Evolutionary conservation across 441 rosid genomes (phyloP).

Genomic region (Gossypium gossypioides): DNA sequence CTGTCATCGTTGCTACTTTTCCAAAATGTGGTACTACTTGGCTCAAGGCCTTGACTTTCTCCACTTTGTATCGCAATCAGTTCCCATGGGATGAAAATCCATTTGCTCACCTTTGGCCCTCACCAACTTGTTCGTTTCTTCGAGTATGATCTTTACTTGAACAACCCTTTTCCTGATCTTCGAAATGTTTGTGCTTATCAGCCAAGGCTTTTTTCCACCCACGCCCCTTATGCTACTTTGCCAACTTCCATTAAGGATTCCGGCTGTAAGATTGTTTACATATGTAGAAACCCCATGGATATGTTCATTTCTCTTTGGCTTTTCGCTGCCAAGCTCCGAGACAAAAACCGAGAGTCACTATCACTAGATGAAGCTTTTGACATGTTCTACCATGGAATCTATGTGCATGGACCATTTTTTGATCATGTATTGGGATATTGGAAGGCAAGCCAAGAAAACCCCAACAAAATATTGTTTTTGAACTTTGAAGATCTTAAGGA

Average conservation of each 20-base stretch:
- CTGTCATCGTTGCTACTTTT: not conserved
- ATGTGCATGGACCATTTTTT: too few species aligned
- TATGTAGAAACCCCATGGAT: slow-evolving; percentile 65
- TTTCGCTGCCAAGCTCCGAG: not conserved
- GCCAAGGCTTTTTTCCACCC: slow-evolving; percentile 11
- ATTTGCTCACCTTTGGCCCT: slow-evolving; percentile 33
- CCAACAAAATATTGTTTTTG: slow-evolving; percentile 17
- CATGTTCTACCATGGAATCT: too few species aligned
- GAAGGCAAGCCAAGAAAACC: too few species aligned
- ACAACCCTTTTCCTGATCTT: slow-evolving; percentile 32
- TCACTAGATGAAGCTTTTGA: slow-evolving; percentile 6
- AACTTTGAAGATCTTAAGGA: slow-evolving; percentile 20
- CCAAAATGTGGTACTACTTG: slow-evolving; percentile 21
- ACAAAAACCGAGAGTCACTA: not conserved
- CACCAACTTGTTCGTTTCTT: slow-evolving; percentile 27
- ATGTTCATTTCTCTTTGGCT: slow-evolving; percentile 57
- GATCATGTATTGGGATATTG: too few species aligned
- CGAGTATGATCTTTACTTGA: slow-evolving; percentile 47
- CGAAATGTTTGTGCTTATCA: slow-evolving; percentile 12
- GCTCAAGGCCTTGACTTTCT: not conserved
- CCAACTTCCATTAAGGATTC: not conserved
- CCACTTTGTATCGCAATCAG: not conserved
- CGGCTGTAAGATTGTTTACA: slow-evolving; percentile 20
- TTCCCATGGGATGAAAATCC: slow-evolving; percentile 34
- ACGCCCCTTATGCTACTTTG: not conserved